Conservation (phyloP, 1,139 yeast species). For the Trichomonascaceae sp. region DNA sequence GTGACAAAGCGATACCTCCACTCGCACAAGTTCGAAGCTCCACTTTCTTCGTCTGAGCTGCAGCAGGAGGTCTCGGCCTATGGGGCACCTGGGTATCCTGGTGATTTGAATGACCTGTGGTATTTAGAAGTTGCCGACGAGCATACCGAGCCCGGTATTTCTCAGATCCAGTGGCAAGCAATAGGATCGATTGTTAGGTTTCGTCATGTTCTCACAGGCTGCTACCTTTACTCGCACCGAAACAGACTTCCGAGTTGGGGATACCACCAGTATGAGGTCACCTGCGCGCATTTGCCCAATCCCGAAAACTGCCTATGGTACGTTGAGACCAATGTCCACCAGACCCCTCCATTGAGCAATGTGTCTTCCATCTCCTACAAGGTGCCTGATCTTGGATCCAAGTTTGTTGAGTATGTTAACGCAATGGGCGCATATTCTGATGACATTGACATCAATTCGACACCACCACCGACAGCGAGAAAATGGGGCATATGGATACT, state of each 20-base stretch:
- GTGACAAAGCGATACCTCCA: slow-evolving; percentile 46
- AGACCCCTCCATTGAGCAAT: too few species aligned
- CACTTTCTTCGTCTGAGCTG: slow-evolving; percentile 70
- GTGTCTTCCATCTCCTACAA: too few species aligned
- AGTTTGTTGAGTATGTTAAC: slow-evolving; percentile 20
- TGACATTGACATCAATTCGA: slow-evolving; percentile 8
- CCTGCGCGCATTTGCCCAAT: slow-evolving; percentile 57
- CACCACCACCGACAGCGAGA: neutral
- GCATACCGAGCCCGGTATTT: slow-evolving; percentile 17
- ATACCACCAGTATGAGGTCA: slow-evolving; percentile 56
- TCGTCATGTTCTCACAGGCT: slow-evolving; percentile 43
- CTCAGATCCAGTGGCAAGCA: slow-evolving; percentile 35
- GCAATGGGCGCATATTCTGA: slow-evolving; percentile 10
- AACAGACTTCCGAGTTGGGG: slow-evolving; percentile 60
- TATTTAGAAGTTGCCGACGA: slow-evolving; percentile 12
- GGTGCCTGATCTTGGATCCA: slow-evolving; percentile 17
- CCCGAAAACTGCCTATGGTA: slow-evolving; percentile 49
- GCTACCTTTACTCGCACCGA: slow-evolving; percentile 51
- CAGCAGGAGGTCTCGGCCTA: slow-evolving; percentile 59
- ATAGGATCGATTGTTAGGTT: slow-evolving; percentile 47
- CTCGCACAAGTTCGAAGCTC: slow-evolving; percentile 48
- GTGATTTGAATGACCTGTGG: slow-evolving; percentile 22
- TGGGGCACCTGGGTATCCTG: slow-evolving; percentile 32
- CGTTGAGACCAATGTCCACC: slow-evolving; percentile 50
- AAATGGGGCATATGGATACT: slow-evolving; percentile 29